Base-by-base conservation (phyloP, 2,329 filamentous ascomycete genomes). In the Paradendryphiella salina region DNA sequence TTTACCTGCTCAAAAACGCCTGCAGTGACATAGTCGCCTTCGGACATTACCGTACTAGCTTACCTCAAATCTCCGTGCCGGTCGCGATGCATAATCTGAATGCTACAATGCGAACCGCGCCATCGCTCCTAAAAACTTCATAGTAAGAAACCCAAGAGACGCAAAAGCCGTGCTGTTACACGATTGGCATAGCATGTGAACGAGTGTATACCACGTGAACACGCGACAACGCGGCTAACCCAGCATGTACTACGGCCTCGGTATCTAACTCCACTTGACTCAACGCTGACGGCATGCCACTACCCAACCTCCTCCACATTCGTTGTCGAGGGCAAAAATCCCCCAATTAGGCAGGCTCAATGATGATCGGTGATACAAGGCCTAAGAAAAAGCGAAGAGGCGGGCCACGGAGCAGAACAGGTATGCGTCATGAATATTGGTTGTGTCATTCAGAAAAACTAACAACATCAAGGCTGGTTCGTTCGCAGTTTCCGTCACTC, bases 341-440 rank as follows among this genome's bases (percentile, higher is more conserved):
- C 4, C 13, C 20, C 2, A 14, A 5, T 11, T 10, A 10, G 11
- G 23, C 14, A 21, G 9, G 21, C 3, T 18, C 17, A 11, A 42
- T 11, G n/a, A 51, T 52, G 41, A 41, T 21, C n/a, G n/a, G 36
- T 21, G 32, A 38, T 45, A 44, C 15, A 18, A 35, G 38, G 29
- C 34, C 42, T n/a, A 66, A 63, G 45, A 60, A 60, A 46, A 66
- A 57, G 40, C 56, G 61, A n/a, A 57, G 62, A 45, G 61, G 62
- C 20, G 64, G 64, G 5, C 28, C 62, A 9, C 52, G 62, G 14
- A 56, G 64, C 40, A 66, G 59, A 40, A 66, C 61, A 44, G 64
- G 62, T 65, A 50, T 20, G 31, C 42, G 32, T 13, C 42, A 11
- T 28, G 6, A n/a, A 35, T 26, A n/a, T 31, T 11, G 17, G 21